Conservation (phyloP, 1,284 basidiomycete species). For the Rhizopogon hawkerae region DNA sequence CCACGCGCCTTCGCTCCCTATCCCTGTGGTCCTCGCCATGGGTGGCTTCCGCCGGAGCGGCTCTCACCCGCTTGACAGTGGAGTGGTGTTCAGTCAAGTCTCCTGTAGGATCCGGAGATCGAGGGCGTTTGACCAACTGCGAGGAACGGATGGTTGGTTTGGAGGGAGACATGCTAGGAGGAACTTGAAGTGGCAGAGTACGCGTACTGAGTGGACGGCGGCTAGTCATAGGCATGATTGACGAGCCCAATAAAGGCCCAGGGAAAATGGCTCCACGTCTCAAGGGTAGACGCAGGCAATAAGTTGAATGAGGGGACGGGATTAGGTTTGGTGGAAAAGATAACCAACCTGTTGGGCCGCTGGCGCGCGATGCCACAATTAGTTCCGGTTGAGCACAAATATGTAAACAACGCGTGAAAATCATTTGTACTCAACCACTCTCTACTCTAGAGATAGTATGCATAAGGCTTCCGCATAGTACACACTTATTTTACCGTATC, state of each 20-base stretch:
- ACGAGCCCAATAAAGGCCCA: neutral
- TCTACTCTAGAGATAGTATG: no score
- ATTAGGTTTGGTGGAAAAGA: neutral
- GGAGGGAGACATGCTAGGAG: constrained; percentile 24
- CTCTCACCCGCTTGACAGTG: constrained; percentile 27
- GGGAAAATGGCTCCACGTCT: neutral
- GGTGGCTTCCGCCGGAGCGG: constrained; percentile 19
- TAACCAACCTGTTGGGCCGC: neutral
- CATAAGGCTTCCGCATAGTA: no score
- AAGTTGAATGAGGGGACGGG: no score
- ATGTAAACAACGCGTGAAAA: neutral
- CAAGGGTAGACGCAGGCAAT: neutral
- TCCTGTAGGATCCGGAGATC: constrained; percentile 48
- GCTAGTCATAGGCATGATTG: constrained; percentile 33
- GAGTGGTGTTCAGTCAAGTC: constrained; percentile 23
- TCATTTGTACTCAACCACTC: no score
- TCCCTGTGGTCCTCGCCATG: constrained; percentile 30
- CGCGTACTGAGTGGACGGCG: constrained; percentile 34
- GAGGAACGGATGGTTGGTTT: constrained; percentile 20
- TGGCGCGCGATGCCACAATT: neutral
- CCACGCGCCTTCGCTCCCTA: constrained; percentile 35
- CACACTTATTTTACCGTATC: no score
- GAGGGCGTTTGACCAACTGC: constrained; percentile 44
- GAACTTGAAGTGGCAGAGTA: constrained; percentile 26
- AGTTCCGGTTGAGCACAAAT: neutral